Percentiles rank a stretch among this genome's conserved stretches.
Evolutionary conservation across 495 filamentous ascomycete species (phyloP).

Genomic region (Cladorrhinum samala): DNA sequence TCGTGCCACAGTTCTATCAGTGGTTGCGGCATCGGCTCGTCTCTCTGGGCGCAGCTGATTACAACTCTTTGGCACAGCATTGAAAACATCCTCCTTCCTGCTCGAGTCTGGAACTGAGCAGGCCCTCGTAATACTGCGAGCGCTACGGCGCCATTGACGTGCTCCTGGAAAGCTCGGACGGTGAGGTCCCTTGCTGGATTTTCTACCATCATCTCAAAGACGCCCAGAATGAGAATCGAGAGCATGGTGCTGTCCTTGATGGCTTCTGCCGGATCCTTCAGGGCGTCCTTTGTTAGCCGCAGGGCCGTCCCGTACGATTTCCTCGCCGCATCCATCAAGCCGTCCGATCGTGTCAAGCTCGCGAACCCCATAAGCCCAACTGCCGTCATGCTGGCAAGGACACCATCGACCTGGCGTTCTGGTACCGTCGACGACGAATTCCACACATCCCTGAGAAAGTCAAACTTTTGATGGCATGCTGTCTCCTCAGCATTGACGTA

Average conservation of each 20-base stretch:
- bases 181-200: slow-evolving; percentile 35
- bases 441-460: slow-evolving; percentile 36
- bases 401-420: slow-evolving; percentile 27
- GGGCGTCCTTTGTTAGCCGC: slow-evolving; percentile 45
- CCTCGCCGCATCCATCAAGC: slow-evolving; percentile 38
- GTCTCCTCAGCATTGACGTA: slow-evolving; percentile 33
- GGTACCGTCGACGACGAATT: slow-evolving; percentile 22
- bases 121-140: slow-evolving; percentile 52
- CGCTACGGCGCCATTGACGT: slow-evolving; percentile 54
- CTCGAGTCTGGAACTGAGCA: slow-evolving; percentile 48
- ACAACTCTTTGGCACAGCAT: slow-evolving; percentile 46
- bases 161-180: slow-evolving; percentile 51
- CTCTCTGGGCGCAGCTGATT: slow-evolving; percentile 35
- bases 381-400: slow-evolving; percentile 41
- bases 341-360: slow-evolving; percentile 32
- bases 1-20: slow-evolving; percentile 34
- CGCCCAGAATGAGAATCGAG: slow-evolving; percentile 53
- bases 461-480: slow-evolving; percentile 35
- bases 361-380: slow-evolving; percentile 46
- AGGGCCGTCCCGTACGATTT: slow-evolving; percentile 44
- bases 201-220: slow-evolving; percentile 51
- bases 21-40: slow-evolving; percentile 30
- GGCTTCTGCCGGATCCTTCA: slow-evolving; percentile 48
- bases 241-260: slow-evolving; percentile 57
- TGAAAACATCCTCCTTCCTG: slow-evolving; percentile 52